These are phyloP conservation scores for Scleroderma bovista DNA, from an alignment of 768 basidiomycete genomes.

Conservation along the genomic window DNA sequence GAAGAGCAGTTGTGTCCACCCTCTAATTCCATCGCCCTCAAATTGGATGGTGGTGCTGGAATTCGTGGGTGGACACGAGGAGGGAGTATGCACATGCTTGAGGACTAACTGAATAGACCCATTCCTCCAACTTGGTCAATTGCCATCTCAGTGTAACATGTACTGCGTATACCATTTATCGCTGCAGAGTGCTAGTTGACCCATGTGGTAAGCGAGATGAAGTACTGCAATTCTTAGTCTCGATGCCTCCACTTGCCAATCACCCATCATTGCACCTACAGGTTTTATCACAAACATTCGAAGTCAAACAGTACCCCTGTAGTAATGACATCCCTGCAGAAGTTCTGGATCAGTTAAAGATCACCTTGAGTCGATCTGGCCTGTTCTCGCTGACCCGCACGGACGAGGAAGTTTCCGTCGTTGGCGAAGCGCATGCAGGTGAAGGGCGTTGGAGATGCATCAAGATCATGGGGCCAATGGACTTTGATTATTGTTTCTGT, in stretches of 20 bases:
- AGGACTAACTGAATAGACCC: not conserved
- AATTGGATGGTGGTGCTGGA: too few relatives aligned
- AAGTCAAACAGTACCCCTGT: conserved; percentile 35
- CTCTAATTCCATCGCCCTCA: too few relatives aligned
- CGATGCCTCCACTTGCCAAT: conserved; percentile 40
- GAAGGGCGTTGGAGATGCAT: conserved; percentile 51
- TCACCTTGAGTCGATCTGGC: conserved; percentile 22
- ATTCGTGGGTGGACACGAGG: too few relatives aligned
- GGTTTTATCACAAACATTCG: conserved; percentile 39
- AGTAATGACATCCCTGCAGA: conserved; percentile 30
- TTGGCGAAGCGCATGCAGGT: conserved; percentile 39
- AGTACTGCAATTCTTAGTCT: not conserved
- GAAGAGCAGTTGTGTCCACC: too few relatives aligned
- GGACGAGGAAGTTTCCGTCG: conserved; percentile 55
- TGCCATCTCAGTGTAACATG: too few relatives aligned
- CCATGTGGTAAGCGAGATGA: too few relatives aligned
- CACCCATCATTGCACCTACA: conserved; percentile 45
- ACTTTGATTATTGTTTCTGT: conserved; percentile 40
- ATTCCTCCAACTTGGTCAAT: too few relatives aligned
- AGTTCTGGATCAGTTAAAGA: conserved; percentile 22
- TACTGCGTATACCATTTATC: too few relatives aligned
- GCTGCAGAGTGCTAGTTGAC: too few relatives aligned
- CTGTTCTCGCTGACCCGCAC: conserved; percentile 57
- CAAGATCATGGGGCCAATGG: conserved; percentile 62
- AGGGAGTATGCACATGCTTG: too few relatives aligned